Conservation (phyloP, 2,329 filamentous ascomycete species). For the Domatiomyces globalis region DNA sequence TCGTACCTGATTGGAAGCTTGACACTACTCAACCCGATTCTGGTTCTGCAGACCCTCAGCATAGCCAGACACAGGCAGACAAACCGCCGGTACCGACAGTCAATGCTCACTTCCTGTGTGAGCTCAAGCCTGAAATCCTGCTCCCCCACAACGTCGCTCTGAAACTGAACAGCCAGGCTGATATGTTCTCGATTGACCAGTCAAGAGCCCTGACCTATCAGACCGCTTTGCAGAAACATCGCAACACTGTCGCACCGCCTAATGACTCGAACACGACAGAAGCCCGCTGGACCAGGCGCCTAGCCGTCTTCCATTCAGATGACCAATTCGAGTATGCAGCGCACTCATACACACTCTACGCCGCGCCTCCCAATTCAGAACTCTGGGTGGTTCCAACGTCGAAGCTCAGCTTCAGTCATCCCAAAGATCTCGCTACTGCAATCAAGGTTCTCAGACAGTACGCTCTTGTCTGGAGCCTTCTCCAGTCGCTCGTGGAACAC, state of each 20-base stretch:
- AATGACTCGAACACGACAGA: slow-evolving; percentile 19
- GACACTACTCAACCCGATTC: slow-evolving; percentile 4
- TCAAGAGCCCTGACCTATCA: slow-evolving; percentile 16
- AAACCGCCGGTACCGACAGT: slow-evolving; percentile 26
- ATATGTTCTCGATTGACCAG: slow-evolving; percentile 24
- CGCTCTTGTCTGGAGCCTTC: slow-evolving; percentile 27
- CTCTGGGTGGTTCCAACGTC: slow-evolving; percentile 20
- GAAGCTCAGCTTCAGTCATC: slow-evolving; percentile 32
- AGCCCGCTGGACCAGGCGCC: slow-evolving; percentile 23
- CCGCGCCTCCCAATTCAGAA: slow-evolving; percentile 22
- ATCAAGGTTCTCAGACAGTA: slow-evolving; percentile 34
- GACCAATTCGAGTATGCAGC: slow-evolving; percentile 21
- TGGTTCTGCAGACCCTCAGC: slow-evolving; percentile 1
- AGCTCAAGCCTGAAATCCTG: slow-evolving; percentile 29
- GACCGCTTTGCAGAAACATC: slow-evolving; percentile 6
- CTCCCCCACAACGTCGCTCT: slow-evolving; percentile 29
- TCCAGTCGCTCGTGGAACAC: slow-evolving; percentile 24
- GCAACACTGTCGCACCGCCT: background rate
- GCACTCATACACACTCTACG: slow-evolving; percentile 32
- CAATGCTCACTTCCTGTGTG: slow-evolving; percentile 32
- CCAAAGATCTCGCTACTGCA: slow-evolving; percentile 30
- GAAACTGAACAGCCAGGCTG: slow-evolving; percentile 27
- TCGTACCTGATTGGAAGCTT: slow-evolving; percentile 21
- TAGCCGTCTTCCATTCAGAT: slow-evolving; percentile 22
- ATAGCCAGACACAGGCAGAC: slow-evolving; percentile 23